A percentile compares a stretch with the other conserved stretches of the same genome.
These are phyloP conservation scores for Colletotrichum plurivorum DNA, from an alignment of 2,329 filamentous ascomycete species.

Conservation along the genomic window DNA sequence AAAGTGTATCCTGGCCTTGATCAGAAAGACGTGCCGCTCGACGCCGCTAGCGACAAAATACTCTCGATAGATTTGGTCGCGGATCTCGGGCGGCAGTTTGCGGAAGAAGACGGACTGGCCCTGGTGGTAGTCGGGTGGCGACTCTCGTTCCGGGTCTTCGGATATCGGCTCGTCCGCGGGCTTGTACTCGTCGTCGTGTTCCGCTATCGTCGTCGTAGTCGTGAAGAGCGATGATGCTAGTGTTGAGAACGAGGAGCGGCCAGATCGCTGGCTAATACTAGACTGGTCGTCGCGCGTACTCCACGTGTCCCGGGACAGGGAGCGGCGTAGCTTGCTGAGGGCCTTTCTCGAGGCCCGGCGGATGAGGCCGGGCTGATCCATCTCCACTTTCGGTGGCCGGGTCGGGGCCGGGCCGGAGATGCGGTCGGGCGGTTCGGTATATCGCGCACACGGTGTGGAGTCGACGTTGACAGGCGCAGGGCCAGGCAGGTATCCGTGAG, in stretches of 20 bases:
- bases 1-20: background rate
- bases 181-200: background rate
- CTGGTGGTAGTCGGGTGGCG: background rate
- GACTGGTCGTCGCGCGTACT: background rate
- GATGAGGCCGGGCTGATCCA: background rate
- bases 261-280: background rate
- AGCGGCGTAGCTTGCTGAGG: background rate
- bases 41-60: conserved; percentile 28
- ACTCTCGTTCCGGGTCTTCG: background rate
- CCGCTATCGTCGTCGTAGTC: background rate
- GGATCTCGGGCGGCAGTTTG: conserved; percentile 35
- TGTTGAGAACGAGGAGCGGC: conserved; percentile 7
- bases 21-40: conserved; percentile 33
- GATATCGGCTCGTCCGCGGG: background rate
- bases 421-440: background rate
- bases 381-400: background rate
- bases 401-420: background rate
- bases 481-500: background rate
- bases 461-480: background rate
- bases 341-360: conserved; percentile 11
- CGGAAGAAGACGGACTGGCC: conserved; percentile 30
- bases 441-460: background rate
- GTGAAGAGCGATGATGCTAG: background rate
- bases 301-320: too few relatives aligned
- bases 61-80: conserved; percentile 35